Evolutionary conservation across 2,329 filamentous ascomycete species (phyloP).

Genomic region (Chrysoporthe cubensis): DNA sequence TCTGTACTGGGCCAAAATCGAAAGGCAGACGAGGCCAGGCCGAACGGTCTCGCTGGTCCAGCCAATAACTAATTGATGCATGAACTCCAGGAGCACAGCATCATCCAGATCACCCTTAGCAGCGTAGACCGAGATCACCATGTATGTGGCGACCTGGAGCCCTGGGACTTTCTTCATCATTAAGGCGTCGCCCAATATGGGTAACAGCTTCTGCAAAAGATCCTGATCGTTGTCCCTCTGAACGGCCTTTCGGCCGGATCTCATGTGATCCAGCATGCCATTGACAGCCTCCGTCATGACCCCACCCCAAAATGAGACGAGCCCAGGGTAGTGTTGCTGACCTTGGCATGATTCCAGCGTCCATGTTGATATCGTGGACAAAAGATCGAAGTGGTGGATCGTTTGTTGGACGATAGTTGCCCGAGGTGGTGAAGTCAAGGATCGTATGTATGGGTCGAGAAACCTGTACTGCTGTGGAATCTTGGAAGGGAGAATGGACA

Average conservation of each 20-base stretch:
- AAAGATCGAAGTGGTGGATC: conserved; percentile 75
- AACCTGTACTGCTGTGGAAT: conserved; percentile 81
- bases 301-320: conserved; percentile 90
- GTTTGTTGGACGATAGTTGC: conserved; percentile 84
- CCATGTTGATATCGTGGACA: conserved; percentile 77
- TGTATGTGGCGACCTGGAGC: conserved; percentile 85
- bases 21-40: conserved; percentile 77
- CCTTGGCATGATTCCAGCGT: conserved; percentile 73
- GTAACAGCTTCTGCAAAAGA: conserved; percentile 66
- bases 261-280: conserved; percentile 76
- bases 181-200: conserved; percentile 78
- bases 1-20: conserved; percentile 80
- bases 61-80: conserved; percentile 82
- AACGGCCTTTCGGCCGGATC: conserved; percentile 75
- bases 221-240: conserved; percentile 83
- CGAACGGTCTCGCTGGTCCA: conserved; percentile 76
- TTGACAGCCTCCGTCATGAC: conserved; percentile 84
- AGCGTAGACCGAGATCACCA: conserved; percentile 84
- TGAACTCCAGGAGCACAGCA: conserved; percentile 78
- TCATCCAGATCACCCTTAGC: conserved; percentile 82
- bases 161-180: conserved; percentile 76
- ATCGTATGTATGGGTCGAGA: conserved; percentile 82
- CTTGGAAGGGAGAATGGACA: conserved; percentile 81
- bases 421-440: conserved; percentile 75
- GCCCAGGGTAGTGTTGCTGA: conserved; percentile 73